Base-by-base conservation (phyloP, 495 filamentous ascomycete genomes). In the Cercophora samala region DNA sequence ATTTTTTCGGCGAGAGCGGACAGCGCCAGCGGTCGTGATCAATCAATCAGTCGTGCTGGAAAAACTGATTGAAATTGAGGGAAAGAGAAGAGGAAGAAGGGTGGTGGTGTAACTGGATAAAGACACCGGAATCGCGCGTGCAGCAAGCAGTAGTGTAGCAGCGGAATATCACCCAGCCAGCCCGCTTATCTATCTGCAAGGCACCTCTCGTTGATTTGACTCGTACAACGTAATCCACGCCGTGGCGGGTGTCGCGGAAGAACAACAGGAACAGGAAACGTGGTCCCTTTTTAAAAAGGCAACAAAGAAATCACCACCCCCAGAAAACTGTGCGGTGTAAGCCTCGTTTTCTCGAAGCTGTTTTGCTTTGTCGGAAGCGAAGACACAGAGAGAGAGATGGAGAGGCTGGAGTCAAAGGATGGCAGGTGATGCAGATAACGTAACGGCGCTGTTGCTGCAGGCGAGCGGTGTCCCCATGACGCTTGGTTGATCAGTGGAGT, bases 101-200 rank as follows among this genome's bases (percentile, higher is more conserved):
- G 21, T 21, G 55, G 60, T 37, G 25, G 37, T 68, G 58, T 58
- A n/a, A n/a, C 62, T 61, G 51, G 62, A 64, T 64, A 62, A 62
- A 68, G 62, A 25, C 62, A 62, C 67, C 67, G 52, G 62, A 19
- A 29, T 29, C 26, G 8, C 4, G 4, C 26, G 3, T 8, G 26
- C 26, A 29, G 26, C 26, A 29, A 29, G 26, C 26, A 29, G 26
- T 8, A 29, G 8, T 8, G 26, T 8, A 29, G 58, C 15, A 19
- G 60, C 58, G 24, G 26, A 46, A 11, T 46, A 46, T 13, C 37
- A 46, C 37, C 37, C n/a, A n/a, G n/a, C 26, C 26, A 29, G 3
- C 26, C n/a, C 37, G 37, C 37, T 46, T 46, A 46, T 29, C 26
- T 29, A 4, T 29, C 37, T 46, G 37, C 37, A 46, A 46, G 37